phyloP scores from a whole-genome alignment of 1,139 yeast genomes.

The Blastobotrys serpentis region DNA sequence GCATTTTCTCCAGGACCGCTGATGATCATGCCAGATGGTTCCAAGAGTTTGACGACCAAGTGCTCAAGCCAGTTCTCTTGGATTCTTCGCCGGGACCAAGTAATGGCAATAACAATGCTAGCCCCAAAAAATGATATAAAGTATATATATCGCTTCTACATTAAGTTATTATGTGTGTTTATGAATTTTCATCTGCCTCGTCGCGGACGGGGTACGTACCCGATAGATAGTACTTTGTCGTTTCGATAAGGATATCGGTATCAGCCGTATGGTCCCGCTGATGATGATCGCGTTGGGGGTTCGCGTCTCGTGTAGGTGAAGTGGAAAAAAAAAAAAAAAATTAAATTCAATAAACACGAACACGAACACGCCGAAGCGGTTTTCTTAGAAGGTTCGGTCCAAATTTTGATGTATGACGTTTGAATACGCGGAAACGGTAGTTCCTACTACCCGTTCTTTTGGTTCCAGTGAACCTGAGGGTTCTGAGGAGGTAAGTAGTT shows the following conservation, averaged over 20 bases:
- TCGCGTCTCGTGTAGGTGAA: neutral
- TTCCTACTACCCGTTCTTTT: neutral
- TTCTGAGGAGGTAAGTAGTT: no score
- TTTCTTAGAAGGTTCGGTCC: no score
- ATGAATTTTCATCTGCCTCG: neutral
- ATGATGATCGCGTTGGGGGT: no score
- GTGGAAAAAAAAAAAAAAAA: no score
- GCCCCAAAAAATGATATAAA: neutral
- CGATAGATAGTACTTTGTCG: no score
- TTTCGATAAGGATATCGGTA: no score
- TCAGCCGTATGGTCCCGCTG: no score
- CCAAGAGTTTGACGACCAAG: conserved; percentile 87
- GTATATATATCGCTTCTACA: neutral
- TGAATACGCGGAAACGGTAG: neutral
- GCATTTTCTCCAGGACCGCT: conserved; percentile 48
- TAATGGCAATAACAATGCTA: conserved; percentile 13
- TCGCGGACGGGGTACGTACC: no score
- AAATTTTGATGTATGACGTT: neutral
- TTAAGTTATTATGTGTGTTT: conserved; percentile 1
- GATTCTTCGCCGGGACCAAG: conserved; percentile 45
- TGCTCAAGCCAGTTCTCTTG: conserved; percentile 89
- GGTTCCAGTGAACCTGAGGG: no score
- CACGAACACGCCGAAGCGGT: no score
- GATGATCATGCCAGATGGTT: conserved; percentile 91
- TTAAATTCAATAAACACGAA: neutral